Evolutionary conservation across 768 basidiomycete genomes (phyloP).

Genomic region (Auriscalpium orientale): DNA sequence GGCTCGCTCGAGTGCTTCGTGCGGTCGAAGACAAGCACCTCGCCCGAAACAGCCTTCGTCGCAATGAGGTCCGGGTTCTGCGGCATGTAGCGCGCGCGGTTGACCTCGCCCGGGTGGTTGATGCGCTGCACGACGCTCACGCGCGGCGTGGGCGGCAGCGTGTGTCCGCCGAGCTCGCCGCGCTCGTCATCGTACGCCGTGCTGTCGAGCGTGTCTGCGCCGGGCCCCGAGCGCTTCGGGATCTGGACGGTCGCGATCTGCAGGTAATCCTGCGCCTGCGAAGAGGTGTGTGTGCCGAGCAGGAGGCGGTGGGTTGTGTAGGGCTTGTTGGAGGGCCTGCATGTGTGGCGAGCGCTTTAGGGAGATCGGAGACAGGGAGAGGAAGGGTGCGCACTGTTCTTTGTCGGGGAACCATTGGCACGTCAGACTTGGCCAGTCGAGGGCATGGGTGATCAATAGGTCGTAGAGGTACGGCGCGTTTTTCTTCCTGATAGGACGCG

Average conservation of each 20-base stretch:
- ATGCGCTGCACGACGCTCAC: constrained; percentile 90
- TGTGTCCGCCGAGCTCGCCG: constrained; percentile 91
- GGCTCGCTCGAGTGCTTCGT: constrained; percentile 96
- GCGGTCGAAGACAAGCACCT: constrained; percentile 91
- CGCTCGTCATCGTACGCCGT: constrained; percentile 85
- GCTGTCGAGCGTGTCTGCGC: constrained; percentile 71
- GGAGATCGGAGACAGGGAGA: neutral
- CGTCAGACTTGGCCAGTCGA: constrained; percentile 97
- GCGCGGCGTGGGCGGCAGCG: constrained; percentile 74
- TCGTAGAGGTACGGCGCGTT: constrained; percentile 98
- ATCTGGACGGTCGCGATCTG: constrained; percentile 94
- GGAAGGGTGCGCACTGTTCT: constrained; percentile 60
- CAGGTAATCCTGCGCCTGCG: constrained; percentile 88
- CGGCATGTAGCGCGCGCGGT: constrained; percentile 97
- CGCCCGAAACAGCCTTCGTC: constrained; percentile 86
- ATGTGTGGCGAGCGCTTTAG: neutral
- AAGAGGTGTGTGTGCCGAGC: constrained; percentile 95
- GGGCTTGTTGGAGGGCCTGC: constrained; percentile 82
- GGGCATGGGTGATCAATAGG: constrained; percentile 91
- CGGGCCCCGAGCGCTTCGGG: constrained; percentile 70
- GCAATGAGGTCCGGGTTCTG: constrained; percentile 97
- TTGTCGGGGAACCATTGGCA: constrained; percentile 99
- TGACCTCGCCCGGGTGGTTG: constrained; percentile 93
- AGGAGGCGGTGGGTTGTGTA: constrained; percentile 92
- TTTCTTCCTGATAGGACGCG: constrained; percentile 62